phyloP scores from a whole-genome alignment of 2,329 filamentous ascomycete genomes.

The Ceratocystis cacaofunesta region DNA sequence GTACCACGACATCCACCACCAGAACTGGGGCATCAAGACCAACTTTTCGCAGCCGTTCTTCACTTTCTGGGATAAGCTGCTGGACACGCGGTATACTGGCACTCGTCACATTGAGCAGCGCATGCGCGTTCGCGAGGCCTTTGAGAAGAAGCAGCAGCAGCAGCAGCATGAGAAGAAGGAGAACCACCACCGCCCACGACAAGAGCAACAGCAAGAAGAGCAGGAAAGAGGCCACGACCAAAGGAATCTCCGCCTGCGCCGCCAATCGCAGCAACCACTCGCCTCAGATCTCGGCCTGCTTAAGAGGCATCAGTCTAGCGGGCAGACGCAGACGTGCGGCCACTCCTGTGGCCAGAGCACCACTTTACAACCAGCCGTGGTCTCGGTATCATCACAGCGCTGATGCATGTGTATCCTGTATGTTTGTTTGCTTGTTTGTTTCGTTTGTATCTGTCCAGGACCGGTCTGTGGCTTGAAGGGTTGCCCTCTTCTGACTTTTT shows the following conservation, averaged over 20 bases:
- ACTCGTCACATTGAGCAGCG: conserved; percentile 28
- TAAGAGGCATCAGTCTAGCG: not conserved
- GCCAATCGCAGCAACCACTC: not conserved
- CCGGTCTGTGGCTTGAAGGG: too few species aligned
- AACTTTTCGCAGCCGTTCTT: conserved; percentile 89
- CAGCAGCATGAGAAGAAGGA: conserved; percentile 4
- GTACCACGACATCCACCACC: conserved; percentile 97
- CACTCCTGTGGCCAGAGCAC: not conserved
- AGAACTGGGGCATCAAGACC: conserved; percentile 97
- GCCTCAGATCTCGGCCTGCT: not conserved
- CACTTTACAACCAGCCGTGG: not conserved
- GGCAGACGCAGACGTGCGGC: not conserved
- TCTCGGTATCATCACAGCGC: not conserved
- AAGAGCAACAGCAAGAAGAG: not conserved
- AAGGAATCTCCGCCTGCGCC: not conserved
- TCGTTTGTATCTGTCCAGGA: conserved; percentile 9
- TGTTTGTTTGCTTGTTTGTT: conserved; percentile 1
- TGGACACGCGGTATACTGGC: conserved; percentile 73
- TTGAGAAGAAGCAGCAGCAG: conserved; percentile 3
- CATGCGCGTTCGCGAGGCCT: conserved; percentile 8
- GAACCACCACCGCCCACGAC: not conserved
- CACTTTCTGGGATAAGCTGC: conserved; percentile 78
- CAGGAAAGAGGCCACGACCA: not conserved
- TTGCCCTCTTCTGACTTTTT: conserved; percentile 3
- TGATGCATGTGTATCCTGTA: not conserved